phyloP scores from a whole-genome alignment of 257 asterid genomes.

The Solanum chiquidenum region DNA sequence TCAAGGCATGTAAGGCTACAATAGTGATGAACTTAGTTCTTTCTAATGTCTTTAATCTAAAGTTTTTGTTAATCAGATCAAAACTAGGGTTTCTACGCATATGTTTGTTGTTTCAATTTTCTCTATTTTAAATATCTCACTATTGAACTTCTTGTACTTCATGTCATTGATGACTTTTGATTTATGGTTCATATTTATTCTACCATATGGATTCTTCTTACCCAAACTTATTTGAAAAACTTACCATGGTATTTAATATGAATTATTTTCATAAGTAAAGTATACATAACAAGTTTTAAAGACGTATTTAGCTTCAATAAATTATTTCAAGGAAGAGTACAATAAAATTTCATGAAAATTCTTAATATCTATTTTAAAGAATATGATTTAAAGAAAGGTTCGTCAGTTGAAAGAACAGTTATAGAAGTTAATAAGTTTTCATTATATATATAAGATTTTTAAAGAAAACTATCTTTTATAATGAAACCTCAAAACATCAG shows the following conservation, averaged over 20 bases:
- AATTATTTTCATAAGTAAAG: background rate
- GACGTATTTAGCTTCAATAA: background rate
- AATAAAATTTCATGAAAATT: background rate
- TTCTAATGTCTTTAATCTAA: background rate
- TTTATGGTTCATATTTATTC: background rate
- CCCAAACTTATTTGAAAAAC: background rate
- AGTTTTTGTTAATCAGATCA: background rate
- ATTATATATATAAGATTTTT: too few species aligned
- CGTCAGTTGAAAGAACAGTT: too few species aligned
- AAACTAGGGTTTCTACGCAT: background rate
- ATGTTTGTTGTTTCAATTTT: background rate
- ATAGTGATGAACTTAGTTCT: background rate
- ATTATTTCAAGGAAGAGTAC: background rate
- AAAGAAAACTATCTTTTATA: too few species aligned
- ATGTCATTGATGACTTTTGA: background rate
- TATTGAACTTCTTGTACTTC: background rate
- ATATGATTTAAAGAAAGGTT: background rate
- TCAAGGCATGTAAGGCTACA: background rate
- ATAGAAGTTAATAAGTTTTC: too few species aligned
- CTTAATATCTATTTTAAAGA: background rate
- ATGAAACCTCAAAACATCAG: too few species aligned
- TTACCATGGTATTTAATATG: background rate
- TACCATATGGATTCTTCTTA: background rate
- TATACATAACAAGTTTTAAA: background rate
- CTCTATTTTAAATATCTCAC: background rate